These are phyloP conservation scores for Magnaporthiopsis rhizophila DNA, from an alignment of 2,329 filamentous ascomycete genomes.

Conservation along the genomic window DNA sequence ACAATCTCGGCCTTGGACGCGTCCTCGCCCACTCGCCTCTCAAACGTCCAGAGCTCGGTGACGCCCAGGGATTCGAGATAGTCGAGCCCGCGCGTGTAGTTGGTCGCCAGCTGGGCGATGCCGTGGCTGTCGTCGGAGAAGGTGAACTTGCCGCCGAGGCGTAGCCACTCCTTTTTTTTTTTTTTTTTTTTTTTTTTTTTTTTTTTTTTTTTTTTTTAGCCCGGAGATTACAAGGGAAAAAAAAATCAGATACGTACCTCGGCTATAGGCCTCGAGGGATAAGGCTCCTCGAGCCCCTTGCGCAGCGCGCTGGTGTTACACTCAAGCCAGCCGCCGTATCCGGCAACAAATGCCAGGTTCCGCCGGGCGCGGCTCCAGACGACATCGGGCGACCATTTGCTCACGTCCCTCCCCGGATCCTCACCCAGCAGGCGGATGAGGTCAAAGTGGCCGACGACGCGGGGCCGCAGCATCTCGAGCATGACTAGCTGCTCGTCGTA, in stretches of 20 bases:
- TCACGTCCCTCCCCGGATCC: slow-evolving; percentile 55
- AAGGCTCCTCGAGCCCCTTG: slow-evolving; percentile 86
- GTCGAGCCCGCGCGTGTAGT: slow-evolving; percentile 63
- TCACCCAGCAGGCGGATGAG: slow-evolving; percentile 74
- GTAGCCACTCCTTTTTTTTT: slow-evolving; percentile 51
- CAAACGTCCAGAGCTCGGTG: slow-evolving; percentile 50
- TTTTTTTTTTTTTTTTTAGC: no score
- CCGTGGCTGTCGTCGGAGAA: slow-evolving; percentile 95
- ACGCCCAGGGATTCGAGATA: slow-evolving; percentile 64
- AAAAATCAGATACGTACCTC: slow-evolving; percentile 41
- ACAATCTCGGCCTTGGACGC: slow-evolving; percentile 25
- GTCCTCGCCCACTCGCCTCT: slow-evolving; percentile 25
- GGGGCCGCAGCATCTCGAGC: slow-evolving; percentile 63
- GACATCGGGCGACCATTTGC: slow-evolving; percentile 20
- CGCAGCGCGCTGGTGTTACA: slow-evolving; percentile 80
- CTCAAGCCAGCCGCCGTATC: slow-evolving; percentile 78
- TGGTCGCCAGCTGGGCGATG: slow-evolving; percentile 76
- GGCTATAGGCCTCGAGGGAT: slow-evolving; percentile 73
- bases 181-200: no score
- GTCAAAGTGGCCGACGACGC: slow-evolving; percentile 89
- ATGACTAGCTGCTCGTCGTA: slow-evolving; percentile 84
- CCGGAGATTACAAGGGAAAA: no score
- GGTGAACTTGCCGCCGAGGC: slow-evolving; percentile 71
- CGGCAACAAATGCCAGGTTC: slow-evolving; percentile 63
- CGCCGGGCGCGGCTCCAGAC: slow-evolving; percentile 70